Percentiles rank a stretch among this genome's conserved stretches.
These are phyloP conservation scores for Neurospora crassa DNA, from an alignment of 2,329 filamentous ascomycete species.

Conservation along the genomic window DNA sequence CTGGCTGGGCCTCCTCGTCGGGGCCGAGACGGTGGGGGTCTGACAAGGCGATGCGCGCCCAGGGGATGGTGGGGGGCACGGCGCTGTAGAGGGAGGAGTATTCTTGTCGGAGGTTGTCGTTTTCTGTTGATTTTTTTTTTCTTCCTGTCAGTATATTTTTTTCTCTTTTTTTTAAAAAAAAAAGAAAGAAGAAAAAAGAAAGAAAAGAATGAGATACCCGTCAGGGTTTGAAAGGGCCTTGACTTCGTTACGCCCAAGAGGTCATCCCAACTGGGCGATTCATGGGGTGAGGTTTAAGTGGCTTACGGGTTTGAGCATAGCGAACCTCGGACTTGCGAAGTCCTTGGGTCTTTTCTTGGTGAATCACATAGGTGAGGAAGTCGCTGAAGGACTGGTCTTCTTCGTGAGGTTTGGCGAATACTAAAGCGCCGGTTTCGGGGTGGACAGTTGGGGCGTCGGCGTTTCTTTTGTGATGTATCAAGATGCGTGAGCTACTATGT, in stretches of 20 bases:
- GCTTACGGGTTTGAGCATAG: conserved; percentile 64
- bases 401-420: conserved; percentile 67
- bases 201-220: no score
- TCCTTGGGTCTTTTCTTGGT: conserved; percentile 40
- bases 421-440: conserved; percentile 22
- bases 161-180: no score
- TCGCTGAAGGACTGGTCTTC: conserved; percentile 50
- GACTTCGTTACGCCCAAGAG: no score
- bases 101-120: conserved; percentile 71
- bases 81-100: conserved; percentile 54
- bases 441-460: conserved; percentile 43
- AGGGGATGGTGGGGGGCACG: conserved; percentile 56
- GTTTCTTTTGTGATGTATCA: conserved; percentile 29
- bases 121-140: conserved; percentile 35
- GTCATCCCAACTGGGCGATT: no score
- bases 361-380: conserved; percentile 52
- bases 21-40: no score
- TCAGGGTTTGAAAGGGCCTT: no score
- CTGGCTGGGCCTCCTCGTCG: conserved; percentile 40
- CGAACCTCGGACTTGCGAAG: conserved; percentile 38
- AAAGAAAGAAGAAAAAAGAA: no score
- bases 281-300: not conserved
- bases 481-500: not conserved
- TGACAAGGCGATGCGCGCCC: conserved; percentile 53
- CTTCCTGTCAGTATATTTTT: not conserved